Evolutionary conservation across 306 rosid species (phyloP).

Genomic region (Crotalaria pallida): DNA sequence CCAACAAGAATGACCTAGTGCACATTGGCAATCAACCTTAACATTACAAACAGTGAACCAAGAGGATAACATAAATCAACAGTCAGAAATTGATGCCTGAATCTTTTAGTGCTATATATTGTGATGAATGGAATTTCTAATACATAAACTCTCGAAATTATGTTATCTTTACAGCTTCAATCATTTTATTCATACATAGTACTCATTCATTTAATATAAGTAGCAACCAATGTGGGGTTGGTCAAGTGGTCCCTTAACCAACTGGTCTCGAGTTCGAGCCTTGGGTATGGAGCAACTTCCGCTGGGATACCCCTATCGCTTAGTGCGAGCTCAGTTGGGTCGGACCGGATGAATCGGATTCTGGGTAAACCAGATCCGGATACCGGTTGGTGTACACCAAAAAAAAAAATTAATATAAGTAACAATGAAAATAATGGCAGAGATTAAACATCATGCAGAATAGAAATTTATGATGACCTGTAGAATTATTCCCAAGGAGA

Average conservation of each 20-base stretch:
- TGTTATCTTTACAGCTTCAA: neutral
- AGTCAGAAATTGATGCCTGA: neutral
- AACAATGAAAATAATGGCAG: neutral
- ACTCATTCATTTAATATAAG: neutral
- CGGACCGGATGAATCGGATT: no score
- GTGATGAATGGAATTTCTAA: slow-evolving; percentile 2
- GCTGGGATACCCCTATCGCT: no score
- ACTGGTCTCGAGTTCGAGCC: no score
- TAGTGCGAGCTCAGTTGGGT: no score
- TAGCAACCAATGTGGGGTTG: neutral
- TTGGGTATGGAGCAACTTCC: no score
- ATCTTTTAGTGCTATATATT: neutral
- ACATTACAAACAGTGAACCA: neutral
- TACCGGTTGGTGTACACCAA: no score
- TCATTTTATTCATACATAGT: neutral
- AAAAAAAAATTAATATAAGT: no score
- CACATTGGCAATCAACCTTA: neutral
- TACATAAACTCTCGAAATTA: neutral
- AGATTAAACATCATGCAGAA: neutral
- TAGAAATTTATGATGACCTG: slow-evolving; percentile 42
- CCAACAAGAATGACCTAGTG: neutral
- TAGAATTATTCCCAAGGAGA: slow-evolving; percentile 48
- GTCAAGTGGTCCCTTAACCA: no score
- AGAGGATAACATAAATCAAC: neutral
- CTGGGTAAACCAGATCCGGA: no score